Base-by-base conservation (phyloP, 306 rosid species). In the Rosa rugosa region DNA sequence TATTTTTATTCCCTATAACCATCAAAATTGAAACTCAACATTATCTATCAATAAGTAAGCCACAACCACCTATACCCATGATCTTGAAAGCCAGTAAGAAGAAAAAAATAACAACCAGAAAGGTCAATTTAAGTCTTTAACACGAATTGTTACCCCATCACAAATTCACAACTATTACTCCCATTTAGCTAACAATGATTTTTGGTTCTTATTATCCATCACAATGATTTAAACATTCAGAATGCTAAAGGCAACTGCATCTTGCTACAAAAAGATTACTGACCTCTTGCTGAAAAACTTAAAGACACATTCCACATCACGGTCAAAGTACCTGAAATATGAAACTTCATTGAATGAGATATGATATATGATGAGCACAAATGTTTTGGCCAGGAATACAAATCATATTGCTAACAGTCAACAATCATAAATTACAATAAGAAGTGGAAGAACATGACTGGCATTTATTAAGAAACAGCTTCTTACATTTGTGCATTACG, bases 401-500 rank as follows among this genome's bases (percentile, higher is more conserved):
- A 49, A 75, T 17, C 13, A 47, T 27, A 27, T 27, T 56, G 2
- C 45, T 46, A 13, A 25, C 5, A 56, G 36, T n/a, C 38, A 34
- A 46, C 45, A 1, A 5, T 47, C 23, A 38, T 31, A 17, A n/a
- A 17, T 27, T 56, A 59, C 42, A 23, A 36, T 20, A 70, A 1
- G 8, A 25, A 45, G 64, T 44, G 76, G 3, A 34, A 31, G 16
- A 11, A 54, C 5, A 14, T 25, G 42, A 71, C 7, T 38, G 46
- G 25, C 41, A 75, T 62, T 27, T 63, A 74, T 22, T 66, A 49
- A 66, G 51, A 78, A 80, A 76, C 41, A 47, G 73, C 70, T 69
- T 63, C 97, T 86, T 89, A 94, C 97, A 94, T 94, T 81, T 92
- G 92, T 10, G 95, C 97, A 83, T 92, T 94, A 27, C 89, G 95